Conservation (phyloP, 805 yeast species). For the Cyberlindnera amylophila region DNA sequence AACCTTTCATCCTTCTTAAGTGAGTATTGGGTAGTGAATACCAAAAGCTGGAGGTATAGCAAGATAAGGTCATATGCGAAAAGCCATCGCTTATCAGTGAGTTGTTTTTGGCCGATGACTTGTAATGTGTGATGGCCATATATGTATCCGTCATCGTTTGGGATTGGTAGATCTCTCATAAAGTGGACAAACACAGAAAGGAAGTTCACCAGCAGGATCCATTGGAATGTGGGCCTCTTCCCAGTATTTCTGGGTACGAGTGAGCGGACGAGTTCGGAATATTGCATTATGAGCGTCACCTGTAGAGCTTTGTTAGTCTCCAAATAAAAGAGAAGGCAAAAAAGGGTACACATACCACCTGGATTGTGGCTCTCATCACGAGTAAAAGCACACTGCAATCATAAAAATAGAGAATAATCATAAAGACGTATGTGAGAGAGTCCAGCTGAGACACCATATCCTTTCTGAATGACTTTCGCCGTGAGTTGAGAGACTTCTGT, state of each 20-base stretch:
- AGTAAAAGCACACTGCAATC: slow-evolving; percentile 27
- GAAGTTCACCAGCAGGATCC: slow-evolving; percentile 12
- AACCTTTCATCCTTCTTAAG: slow-evolving; percentile 3
- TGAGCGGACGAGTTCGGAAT: slow-evolving; percentile 5
- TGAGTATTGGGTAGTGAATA: slow-evolving; percentile 15
- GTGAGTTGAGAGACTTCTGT: slow-evolving; percentile 14
- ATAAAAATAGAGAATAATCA: slow-evolving; percentile 19
- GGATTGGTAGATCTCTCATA: slow-evolving; percentile 19
- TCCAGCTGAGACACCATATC: slow-evolving; percentile 15
- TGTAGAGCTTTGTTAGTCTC: slow-evolving; percentile 1
- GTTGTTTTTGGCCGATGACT: slow-evolving; percentile 22
- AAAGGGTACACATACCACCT: slow-evolving; percentile 10
- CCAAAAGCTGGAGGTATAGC: slow-evolving; percentile 18
- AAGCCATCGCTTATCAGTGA: slow-evolving; percentile 17
- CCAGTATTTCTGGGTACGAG: slow-evolving; percentile 11
- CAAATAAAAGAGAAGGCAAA: not conserved
- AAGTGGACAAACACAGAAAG: slow-evolving; percentile 13
- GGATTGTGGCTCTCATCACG: slow-evolving; percentile 12
- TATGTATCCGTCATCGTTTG: slow-evolving; percentile 22
- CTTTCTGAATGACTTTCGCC: slow-evolving; percentile 14
- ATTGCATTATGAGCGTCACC: slow-evolving; percentile 9
- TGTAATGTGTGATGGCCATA: slow-evolving; percentile 28
- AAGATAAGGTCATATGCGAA: slow-evolving; percentile 14
- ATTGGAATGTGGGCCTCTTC: slow-evolving; percentile 14
- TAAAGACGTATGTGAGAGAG: slow-evolving; percentile 9